phyloP scores from a whole-genome alignment of 805 yeast species.

The Pichia gijzeniarum region DNA sequence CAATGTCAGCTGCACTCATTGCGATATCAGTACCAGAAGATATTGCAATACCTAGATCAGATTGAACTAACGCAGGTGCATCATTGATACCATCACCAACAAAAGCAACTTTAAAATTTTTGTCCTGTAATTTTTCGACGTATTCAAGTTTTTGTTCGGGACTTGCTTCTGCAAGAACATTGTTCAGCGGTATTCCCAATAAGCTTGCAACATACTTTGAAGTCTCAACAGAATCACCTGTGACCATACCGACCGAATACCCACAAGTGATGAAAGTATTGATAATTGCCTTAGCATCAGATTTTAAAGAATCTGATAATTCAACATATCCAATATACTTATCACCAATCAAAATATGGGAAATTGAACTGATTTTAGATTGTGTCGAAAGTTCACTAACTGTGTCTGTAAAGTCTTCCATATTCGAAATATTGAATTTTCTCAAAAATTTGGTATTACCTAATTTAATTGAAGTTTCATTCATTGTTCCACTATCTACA shows the following conservation, averaged over 20 bases:
- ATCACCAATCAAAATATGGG: slow-evolving; percentile 48
- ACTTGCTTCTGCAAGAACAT: slow-evolving; percentile 67
- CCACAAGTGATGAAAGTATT: slow-evolving; percentile 45
- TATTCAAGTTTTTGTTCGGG: slow-evolving; percentile 74
- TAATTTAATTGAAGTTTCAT: slow-evolving; percentile 32
- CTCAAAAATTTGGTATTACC: slow-evolving; percentile 48
- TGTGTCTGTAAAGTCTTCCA: slow-evolving; percentile 15
- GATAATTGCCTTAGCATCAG: slow-evolving; percentile 58
- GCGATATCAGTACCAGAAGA: slow-evolving; percentile 95
- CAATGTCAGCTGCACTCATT: slow-evolving; percentile 93
- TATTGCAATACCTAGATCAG: slow-evolving; percentile 87
- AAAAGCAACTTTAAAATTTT: slow-evolving; percentile 58
- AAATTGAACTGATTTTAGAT: slow-evolving; percentile 19
- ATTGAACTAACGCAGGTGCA: slow-evolving; percentile 88
- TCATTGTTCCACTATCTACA: slow-evolving; percentile 18
- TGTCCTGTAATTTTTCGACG: slow-evolving; percentile 48
- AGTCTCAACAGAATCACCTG: slow-evolving; percentile 71
- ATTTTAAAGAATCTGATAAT: slow-evolving; percentile 60
- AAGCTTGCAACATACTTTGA: slow-evolving; percentile 59
- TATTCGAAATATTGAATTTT: slow-evolving; percentile 19
- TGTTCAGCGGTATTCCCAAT: slow-evolving; percentile 57
- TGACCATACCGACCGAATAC: slow-evolving; percentile 71
- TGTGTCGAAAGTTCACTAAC: slow-evolving; percentile 9
- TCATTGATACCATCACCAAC: slow-evolving; percentile 98
- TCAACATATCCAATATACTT: slow-evolving; percentile 58